Conservation (phyloP, 345 rosid genomes). For the Kernera saxatilis region DNA sequence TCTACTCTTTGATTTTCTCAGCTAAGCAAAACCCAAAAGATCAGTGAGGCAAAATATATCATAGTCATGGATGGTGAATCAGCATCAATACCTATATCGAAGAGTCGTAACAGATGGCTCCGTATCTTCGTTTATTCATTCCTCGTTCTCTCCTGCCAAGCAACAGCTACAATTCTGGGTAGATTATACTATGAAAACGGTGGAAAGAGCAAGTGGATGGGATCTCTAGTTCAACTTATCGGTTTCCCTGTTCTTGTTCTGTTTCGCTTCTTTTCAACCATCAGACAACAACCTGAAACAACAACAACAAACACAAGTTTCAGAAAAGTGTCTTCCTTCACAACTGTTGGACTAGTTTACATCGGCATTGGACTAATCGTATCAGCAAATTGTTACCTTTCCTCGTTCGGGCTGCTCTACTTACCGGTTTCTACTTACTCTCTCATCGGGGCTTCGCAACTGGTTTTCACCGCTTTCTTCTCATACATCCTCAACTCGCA, state of each 20-base stretch:
- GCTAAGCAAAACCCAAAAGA: too few species aligned
- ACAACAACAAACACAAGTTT: not conserved
- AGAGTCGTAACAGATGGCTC: too few species aligned
- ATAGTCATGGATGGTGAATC: too few species aligned
- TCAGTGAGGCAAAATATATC: too few species aligned
- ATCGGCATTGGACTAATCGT: not conserved
- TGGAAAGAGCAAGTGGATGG: constrained; percentile 44
- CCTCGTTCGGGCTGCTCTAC: constrained; percentile 34
- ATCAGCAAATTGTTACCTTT: not conserved
- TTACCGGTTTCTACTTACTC: constrained; percentile 41
- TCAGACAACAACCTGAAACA: too few species aligned
- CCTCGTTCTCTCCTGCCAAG: constrained; percentile 30
- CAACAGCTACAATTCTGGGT: constrained; percentile 31
- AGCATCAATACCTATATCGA: too few species aligned
- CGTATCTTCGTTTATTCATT: constrained; percentile 23
- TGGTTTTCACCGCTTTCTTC: constrained; percentile 40
- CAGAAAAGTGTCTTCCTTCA: not conserved
- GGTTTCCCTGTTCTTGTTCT: constrained; percentile 47
- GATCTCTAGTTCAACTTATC: constrained; percentile 21
- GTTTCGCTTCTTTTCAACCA: constrained; percentile 17
- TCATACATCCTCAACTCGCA: constrained; percentile 36
- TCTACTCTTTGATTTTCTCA: too few species aligned
- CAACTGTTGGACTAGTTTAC: not conserved
- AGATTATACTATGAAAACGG: constrained; percentile 42
- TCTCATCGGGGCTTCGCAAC: constrained; percentile 33